Evolutionary conservation across 352 stramenopile genomes (phyloP).

Genomic region (Vaucheria bursata): DNA sequence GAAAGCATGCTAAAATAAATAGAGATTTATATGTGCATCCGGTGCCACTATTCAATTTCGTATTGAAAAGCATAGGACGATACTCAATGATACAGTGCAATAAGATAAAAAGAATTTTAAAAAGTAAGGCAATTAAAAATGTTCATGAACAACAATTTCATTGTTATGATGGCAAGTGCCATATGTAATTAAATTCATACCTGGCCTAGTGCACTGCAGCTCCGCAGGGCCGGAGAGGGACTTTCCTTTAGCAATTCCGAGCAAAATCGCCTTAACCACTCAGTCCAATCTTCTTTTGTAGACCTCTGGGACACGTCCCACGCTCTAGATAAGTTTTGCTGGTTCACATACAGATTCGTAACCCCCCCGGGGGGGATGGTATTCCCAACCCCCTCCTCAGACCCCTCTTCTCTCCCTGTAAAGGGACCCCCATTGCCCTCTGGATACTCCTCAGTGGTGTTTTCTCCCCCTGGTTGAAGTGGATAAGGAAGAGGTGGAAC

Average conservation of each 20-base stretch:
- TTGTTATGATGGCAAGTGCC: no score
- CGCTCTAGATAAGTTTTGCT: conserved; percentile 75
- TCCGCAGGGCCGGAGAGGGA: conserved; percentile 80
- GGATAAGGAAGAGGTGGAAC: neutral
- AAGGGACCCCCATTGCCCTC: neutral
- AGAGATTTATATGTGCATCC: no score
- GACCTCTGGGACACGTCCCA: conserved; percentile 75
- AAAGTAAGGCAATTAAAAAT: no score
- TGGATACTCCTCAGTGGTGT: no score
- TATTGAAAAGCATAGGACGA: no score
- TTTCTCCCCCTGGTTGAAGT: neutral
- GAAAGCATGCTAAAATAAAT: no score
- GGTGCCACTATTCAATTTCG: no score
- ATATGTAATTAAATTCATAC: conserved; percentile 51
- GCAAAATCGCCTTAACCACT: conserved; percentile 93
- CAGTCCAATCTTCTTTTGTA: conserved; percentile 80
- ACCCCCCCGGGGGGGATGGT: neutral
- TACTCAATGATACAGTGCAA: no score
- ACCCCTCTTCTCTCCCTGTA: conserved; percentile 1
- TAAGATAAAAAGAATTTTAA: no score
- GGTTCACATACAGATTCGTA: conserved; percentile 64
- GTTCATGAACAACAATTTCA: no score
- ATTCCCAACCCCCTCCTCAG: conserved; percentile 4
- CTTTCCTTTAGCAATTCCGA: conserved; percentile 92
- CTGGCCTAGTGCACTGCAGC: conserved; percentile 81